A percentile compares a stretch with the other conserved stretches of the same genome.
phyloP scores from a whole-genome alignment of 345 rosid species.

The Eucalyptus polybractea region DNA sequence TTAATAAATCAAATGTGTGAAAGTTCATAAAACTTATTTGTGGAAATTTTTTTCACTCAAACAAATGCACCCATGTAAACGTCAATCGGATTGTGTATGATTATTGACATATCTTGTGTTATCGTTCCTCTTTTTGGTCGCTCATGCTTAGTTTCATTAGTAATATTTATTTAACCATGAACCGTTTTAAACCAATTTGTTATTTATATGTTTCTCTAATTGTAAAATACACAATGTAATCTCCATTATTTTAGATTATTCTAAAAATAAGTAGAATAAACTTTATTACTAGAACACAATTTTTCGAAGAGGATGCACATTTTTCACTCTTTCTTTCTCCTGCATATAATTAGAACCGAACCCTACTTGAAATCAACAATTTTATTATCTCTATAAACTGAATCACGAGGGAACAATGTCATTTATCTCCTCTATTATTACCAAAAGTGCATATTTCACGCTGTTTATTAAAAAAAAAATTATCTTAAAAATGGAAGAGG shows the following conservation, averaged over 20 bases:
- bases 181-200: not conserved
- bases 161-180: not conserved
- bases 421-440: not conserved
- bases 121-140: not conserved
- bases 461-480: not conserved
- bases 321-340: not conserved
- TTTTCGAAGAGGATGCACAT: not conserved
- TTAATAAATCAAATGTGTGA: not conserved
- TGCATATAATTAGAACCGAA: not conserved
- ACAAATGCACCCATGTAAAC: not conserved
- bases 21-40: not conserved
- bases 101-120: not conserved
- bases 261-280: not conserved
- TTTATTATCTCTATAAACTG: not conserved
- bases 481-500: not conserved
- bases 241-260: not conserved
- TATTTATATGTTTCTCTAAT: not conserved
- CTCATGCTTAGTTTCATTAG: not conserved
- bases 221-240: not conserved
- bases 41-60: not conserved
- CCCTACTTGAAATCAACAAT: not conserved
- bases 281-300: not conserved
- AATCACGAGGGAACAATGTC: not conserved
- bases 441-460: not conserved
- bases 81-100: not conserved